phyloP scores from a whole-genome alignment of 441 rosid species.

The Erodium chrysanthum region DNA sequence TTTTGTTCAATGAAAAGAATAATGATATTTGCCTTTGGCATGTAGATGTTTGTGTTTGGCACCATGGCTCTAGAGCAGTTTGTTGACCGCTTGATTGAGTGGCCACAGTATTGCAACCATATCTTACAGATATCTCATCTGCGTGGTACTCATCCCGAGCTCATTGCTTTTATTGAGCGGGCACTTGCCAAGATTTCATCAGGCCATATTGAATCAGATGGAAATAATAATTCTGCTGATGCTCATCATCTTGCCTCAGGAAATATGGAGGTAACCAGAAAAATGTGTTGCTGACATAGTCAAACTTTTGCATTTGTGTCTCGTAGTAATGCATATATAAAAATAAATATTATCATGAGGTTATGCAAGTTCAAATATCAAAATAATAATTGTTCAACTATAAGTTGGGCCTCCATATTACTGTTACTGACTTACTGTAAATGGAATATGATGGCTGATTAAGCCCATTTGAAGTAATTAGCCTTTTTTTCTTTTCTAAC shows the following conservation, averaged over 20 bases:
- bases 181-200: slow-evolving; percentile 84
- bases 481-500: neutral
- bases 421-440: neutral
- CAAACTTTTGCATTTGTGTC: neutral
- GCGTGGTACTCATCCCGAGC: slow-evolving; percentile 70
- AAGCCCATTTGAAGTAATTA: neutral
- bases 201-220: slow-evolving; percentile 68
- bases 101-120: slow-evolving; percentile 99
- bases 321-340: neutral
- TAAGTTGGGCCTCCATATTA: neutral
- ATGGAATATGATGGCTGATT: neutral
- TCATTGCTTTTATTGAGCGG: slow-evolving; percentile 83
- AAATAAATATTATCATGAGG: neutral
- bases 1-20: slow-evolving; percentile 1
- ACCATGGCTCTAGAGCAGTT: slow-evolving; percentile 96
- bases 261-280: slow-evolving; percentile 54
- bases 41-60: slow-evolving; percentile 96
- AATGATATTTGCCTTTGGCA: slow-evolving; percentile 18
- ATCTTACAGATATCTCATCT: slow-evolving; percentile 96
- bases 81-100: slow-evolving; percentile 86
- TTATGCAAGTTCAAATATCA: neutral
- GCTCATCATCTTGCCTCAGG: slow-evolving; percentile 41
- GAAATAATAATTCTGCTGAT: slow-evolving; percentile 31
- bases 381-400: neutral
- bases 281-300: neutral